Conservation (phyloP, 768 basidiomycete species). For the Scleroderma bovista region DNA sequence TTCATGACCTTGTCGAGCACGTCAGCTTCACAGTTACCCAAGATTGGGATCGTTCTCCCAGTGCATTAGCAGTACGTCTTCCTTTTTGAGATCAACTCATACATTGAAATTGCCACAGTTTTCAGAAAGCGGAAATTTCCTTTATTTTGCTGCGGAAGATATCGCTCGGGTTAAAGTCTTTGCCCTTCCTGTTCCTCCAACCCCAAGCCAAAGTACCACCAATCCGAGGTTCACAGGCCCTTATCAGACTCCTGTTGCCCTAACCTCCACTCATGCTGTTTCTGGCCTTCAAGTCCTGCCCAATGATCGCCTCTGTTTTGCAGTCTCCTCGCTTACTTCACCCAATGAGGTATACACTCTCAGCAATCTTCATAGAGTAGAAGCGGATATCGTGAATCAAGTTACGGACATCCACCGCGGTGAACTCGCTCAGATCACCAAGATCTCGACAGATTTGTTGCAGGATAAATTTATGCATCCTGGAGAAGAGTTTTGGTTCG, state of each 20-base stretch:
- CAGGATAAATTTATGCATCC: conserved; percentile 50
- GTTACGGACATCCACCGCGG: conserved; percentile 20
- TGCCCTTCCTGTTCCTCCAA: conserved; percentile 58
- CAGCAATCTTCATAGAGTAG: conserved; percentile 39
- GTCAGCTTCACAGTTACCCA: conserved; percentile 72
- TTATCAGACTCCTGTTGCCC: conserved; percentile 47
- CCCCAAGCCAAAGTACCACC: conserved; percentile 49
- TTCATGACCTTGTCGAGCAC: conserved; percentile 67
- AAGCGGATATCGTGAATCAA: conserved; percentile 35
- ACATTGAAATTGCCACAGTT: conserved; percentile 45
- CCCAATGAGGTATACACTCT: conserved; percentile 80
- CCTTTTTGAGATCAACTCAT: not conserved
- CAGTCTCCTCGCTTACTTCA: conserved; percentile 64
- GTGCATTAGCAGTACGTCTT: conserved; percentile 11
- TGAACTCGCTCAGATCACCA: conserved; percentile 54
- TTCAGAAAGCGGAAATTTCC: conserved; percentile 58
- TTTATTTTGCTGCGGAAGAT: conserved; percentile 77
- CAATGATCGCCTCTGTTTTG: conserved; percentile 60
- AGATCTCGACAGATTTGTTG: conserved; percentile 53
- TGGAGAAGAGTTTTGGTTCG: conserved; percentile 87
- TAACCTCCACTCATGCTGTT: conserved; percentile 55
- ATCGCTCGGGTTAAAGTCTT: conserved; percentile 73
- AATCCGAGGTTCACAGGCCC: conserved; percentile 38
- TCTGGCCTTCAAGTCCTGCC: conserved; percentile 59
- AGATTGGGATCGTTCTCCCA: conserved; percentile 79